Conservation (phyloP, 805 yeast species). For the Ogataea methanolica region DNA sequence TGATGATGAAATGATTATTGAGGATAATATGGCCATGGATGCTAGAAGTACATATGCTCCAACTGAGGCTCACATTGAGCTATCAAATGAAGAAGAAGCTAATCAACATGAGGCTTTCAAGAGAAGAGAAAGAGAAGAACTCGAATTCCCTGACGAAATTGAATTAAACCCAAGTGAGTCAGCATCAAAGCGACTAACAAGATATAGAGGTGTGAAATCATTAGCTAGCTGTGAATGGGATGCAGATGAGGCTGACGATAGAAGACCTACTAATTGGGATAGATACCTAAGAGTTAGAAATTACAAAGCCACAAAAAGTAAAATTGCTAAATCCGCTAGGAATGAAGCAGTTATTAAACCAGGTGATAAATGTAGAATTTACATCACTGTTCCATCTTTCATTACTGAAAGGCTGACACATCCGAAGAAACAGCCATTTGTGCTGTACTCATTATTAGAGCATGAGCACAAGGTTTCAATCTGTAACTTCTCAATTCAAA, state of each 20-base stretch:
- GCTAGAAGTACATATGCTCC: slow-evolving; percentile 19
- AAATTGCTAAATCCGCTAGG: slow-evolving; percentile 55
- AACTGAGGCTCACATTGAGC: slow-evolving; percentile 62
- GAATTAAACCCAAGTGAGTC: slow-evolving; percentile 75
- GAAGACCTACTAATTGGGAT: slow-evolving; percentile 70
- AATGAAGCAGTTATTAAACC: slow-evolving; percentile 44
- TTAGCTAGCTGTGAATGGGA: slow-evolving; percentile 84
- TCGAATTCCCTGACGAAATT: slow-evolving; percentile 93
- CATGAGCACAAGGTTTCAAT: slow-evolving; percentile 87
- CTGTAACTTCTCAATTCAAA: slow-evolving; percentile 72
- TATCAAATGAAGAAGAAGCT: slow-evolving; percentile 78
- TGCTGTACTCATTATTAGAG: slow-evolving; percentile 68
- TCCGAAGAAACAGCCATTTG: slow-evolving; percentile 46
- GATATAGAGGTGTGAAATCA: slow-evolving; percentile 86
- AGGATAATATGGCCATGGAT: slow-evolving; percentile 8
- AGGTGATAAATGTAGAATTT: slow-evolving; percentile 63
- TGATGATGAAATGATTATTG: slow-evolving; percentile 44
- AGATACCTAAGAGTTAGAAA: slow-evolving; percentile 70
- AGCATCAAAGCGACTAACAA: slow-evolving; percentile 67
- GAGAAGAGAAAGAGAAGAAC: slow-evolving; percentile 70
- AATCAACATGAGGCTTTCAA: slow-evolving; percentile 70
- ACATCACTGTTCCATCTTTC: slow-evolving; percentile 50
- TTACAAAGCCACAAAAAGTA: slow-evolving; percentile 71
- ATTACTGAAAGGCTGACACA: slow-evolving; percentile 41
- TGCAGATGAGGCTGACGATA: slow-evolving; percentile 72